Evolutionary conservation across 2,329 filamentous ascomycete genomes (phyloP).

Genomic region (Helotiales sp.): DNA sequence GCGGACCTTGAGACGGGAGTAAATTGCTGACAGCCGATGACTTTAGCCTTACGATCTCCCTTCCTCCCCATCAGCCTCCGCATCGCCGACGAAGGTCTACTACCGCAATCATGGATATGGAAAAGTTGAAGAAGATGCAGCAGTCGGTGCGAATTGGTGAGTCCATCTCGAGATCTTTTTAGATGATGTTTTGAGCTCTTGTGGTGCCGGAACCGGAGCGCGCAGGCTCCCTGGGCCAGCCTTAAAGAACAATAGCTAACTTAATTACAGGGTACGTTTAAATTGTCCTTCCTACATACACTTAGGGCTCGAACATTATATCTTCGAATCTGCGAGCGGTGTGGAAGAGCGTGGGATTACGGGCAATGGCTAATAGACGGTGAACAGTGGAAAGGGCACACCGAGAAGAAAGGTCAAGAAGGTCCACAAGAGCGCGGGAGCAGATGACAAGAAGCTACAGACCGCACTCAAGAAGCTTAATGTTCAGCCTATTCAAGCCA

Average conservation of each 20-base stretch:
- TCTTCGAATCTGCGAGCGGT: neutral
- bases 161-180: slow-evolving; percentile 1
- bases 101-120: slow-evolving; percentile 60
- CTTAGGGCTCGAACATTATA: slow-evolving; percentile 2
- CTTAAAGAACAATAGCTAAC: slow-evolving; percentile 1
- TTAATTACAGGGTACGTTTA: neutral
- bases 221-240: slow-evolving; percentile 1
- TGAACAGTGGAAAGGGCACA: slow-evolving; percentile 84
- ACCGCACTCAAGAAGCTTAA: slow-evolving; percentile 98
- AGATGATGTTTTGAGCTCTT: neutral
- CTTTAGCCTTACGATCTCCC: slow-evolving; percentile 7
- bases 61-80: slow-evolving; percentile 15
- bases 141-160: slow-evolving; percentile 54
- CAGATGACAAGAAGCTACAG: slow-evolving; percentile 99
- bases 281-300: neutral
- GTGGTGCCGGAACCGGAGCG: slow-evolving; percentile 6
- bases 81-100: slow-evolving; percentile 29
- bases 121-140: slow-evolving; percentile 67
- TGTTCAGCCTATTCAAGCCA: slow-evolving; percentile 98
- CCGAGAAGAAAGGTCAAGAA: slow-evolving; percentile 98
- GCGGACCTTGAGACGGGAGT: neutral
- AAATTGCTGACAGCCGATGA: slow-evolving; percentile 4
- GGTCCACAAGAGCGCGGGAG: slow-evolving; percentile 86
- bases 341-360: neutral
- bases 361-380: slow-evolving; percentile 27